phyloP scores from a whole-genome alignment of 495 filamentous ascomycete species.

The Tetracladium marchalianum region DNA sequence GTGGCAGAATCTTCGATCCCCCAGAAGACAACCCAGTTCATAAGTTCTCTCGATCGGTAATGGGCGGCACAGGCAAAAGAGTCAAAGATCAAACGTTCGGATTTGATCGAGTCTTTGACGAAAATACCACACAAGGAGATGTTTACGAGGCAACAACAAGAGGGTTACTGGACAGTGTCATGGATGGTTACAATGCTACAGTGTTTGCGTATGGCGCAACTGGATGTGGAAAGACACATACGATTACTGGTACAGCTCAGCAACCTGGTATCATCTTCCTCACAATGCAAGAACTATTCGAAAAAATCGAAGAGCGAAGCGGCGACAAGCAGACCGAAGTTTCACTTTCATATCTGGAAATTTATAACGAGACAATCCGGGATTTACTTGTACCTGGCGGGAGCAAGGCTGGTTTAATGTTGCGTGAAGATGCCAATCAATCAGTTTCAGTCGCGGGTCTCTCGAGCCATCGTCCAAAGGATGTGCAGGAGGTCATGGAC shows the following conservation, averaged over 20 bases:
- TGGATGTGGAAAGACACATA: conserved; percentile 97
- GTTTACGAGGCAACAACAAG: conserved; percentile 94
- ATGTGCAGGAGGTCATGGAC: conserved; percentile 94
- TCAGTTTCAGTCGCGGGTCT: conserved; percentile 87
- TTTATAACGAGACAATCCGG: conserved; percentile 98
- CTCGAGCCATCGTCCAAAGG: conserved; percentile 76
- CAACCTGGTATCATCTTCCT: conserved; percentile 97
- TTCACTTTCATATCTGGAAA: conserved; percentile 92
- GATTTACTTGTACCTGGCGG: conserved; percentile 83
- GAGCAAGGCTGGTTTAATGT: conserved; percentile 79
- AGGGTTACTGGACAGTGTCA: conserved; percentile 79
- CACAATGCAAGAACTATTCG: conserved; percentile 97
- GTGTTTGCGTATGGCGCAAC: conserved; percentile 98
- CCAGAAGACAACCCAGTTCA: conserved; percentile 96
- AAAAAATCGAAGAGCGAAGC: conserved; percentile 78
- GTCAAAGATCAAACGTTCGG: conserved; percentile 97
- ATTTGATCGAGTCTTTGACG: conserved; percentile 96
- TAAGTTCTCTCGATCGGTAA: conserved; percentile 72
- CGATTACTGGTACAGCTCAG: conserved; percentile 88
- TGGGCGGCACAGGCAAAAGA: conserved; percentile 71
- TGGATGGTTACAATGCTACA: conserved; percentile 97
- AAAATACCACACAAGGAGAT: conserved; percentile 85
- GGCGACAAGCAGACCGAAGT: conserved; percentile 84
- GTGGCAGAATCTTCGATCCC: conserved; percentile 81
- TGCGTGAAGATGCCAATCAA: conserved; percentile 91